Evolutionary conservation across 148 eudicot genomes (phyloP).

Genomic region (Spergularia bocconei): DNA sequence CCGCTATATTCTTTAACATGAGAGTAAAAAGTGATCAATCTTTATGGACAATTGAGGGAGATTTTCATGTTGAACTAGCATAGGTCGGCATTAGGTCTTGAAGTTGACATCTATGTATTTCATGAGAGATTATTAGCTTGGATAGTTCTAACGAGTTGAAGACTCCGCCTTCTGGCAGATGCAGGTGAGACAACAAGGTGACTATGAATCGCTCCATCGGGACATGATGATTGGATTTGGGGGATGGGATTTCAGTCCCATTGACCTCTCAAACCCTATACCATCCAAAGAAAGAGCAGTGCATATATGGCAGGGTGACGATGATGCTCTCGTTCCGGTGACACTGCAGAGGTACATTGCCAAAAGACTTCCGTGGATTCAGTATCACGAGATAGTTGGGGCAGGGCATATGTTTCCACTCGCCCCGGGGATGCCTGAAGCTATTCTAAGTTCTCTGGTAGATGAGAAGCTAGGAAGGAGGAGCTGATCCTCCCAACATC

Average conservation of each 20-base stretch:
- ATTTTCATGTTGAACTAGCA: too few species aligned
- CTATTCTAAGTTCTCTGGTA: slow-evolving; percentile 30
- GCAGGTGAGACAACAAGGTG: slow-evolving; percentile 44
- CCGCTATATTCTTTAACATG: too few species aligned
- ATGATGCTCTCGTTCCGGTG: slow-evolving; percentile 41
- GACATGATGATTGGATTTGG: slow-evolving; percentile 55
- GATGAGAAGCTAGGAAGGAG: slow-evolving; percentile 5
- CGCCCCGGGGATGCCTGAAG: slow-evolving; percentile 23
- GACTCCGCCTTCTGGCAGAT: slow-evolving; percentile 19
- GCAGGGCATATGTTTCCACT: slow-evolving; percentile 39
- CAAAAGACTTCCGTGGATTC: slow-evolving; percentile 42
- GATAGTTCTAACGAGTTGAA: too few species aligned
- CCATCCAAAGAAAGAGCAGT: slow-evolving; percentile 33
- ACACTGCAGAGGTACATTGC: slow-evolving; percentile 41
- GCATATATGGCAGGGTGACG: slow-evolving; percentile 51
- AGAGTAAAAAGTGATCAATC: too few species aligned
- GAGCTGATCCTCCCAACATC: too few species aligned
- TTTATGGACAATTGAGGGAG: too few species aligned
- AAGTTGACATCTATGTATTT: background rate
- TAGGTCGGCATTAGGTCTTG: too few species aligned
- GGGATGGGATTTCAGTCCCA: slow-evolving; percentile 50
- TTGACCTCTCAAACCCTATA: slow-evolving; percentile 41
- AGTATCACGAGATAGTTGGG: slow-evolving; percentile 39
- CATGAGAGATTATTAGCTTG: background rate
- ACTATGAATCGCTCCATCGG: slow-evolving; percentile 38